Evolutionary conservation across 305 asterid genomes (phyloP), one percentile per base, ranked within the genome.

Genomic region (Andrographis paniculata): DNA sequence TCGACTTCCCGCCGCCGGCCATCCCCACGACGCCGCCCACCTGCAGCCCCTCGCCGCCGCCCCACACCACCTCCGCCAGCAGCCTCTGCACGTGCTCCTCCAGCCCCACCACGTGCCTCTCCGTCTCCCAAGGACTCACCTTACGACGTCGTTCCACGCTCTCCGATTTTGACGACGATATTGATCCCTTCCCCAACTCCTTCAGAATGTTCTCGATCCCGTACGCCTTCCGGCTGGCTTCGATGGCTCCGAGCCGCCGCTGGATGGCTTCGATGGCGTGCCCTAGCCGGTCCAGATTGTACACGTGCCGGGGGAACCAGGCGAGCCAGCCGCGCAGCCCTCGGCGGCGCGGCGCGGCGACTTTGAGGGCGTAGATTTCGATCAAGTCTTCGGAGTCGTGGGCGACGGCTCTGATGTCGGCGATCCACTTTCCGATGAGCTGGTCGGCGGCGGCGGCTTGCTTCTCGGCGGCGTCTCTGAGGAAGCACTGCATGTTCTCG

Each of bases 401-500:
- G 24, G 69, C 72, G 39, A 40, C 20, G 21, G 38, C 44, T 12
- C 17, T 48, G 50, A 64, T 52, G 14, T 64, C 61, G 17, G 33
- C 31, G 14, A 58, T 23, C 70, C 70, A 63, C 18, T 47, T 48
- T 8, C 9, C 31, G 30, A 52, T 44, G 10, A 33, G n/a, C n/a
- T n/a, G n/a, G n/a, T n/a, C 15, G 4, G 28, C 37, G 45, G 45
- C 44, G 1, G 3, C 9, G 14, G 3, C 9, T 23, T 63, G 67
- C 56, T 52, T 61, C 45, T 48, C 53, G 28, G 28, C 45, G 0
- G 72, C 69, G 35, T 61, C 66, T 45, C 27, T 41, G 10, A 65
- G 55, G 53, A 64, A 70, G 14, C 58, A 53, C 4, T 53, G 69
- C 72, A 70, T 49, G 19, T 43, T 20, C 15, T 47, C 10, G 14